Conservation (phyloP, 2,329 filamentous ascomycete species). For the Paecilomyces formosus region DNA sequence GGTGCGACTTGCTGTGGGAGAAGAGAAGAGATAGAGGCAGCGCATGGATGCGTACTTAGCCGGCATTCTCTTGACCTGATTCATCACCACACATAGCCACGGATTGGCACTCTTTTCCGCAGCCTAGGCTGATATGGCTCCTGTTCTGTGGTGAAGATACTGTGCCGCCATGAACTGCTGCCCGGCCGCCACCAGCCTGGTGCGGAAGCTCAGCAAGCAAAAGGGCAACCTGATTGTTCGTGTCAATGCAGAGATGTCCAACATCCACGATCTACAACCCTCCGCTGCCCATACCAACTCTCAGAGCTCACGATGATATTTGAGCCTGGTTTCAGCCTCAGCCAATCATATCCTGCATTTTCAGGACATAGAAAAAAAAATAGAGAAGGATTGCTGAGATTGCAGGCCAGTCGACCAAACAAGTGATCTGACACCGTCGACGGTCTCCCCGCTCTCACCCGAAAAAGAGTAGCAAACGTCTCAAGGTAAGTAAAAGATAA, state of each 20-base stretch:
- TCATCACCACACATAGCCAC: background rate
- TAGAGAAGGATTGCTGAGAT: background rate
- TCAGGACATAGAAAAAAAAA: background rate
- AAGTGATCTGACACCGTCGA: background rate
- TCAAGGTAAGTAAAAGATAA: background rate
- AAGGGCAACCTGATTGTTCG: constrained; percentile 10
- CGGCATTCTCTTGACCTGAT: background rate
- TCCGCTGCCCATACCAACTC: constrained; percentile 9
- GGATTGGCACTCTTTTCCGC: constrained; percentile 4
- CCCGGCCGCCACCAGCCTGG: constrained; percentile 2
- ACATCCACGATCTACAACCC: constrained; percentile 15
- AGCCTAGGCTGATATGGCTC: background rate
- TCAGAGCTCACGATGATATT: background rate
- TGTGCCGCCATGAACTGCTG: background rate
- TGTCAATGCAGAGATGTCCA: constrained; percentile 29
- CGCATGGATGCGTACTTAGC: background rate
- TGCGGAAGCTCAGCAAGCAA: background rate
- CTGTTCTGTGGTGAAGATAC: constrained; percentile 2
- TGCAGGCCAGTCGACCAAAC: background rate
- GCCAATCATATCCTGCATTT: background rate
- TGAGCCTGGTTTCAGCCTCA: background rate
- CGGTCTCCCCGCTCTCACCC: background rate
- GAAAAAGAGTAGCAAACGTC: background rate
- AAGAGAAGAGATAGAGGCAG: background rate
- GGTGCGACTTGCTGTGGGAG: constrained; percentile 8